A percentile compares a stretch with the other conserved stretches of the same genome.
Conservation (phyloP, 768 basidiomycete species). For the Mycena polygramma region DNA sequence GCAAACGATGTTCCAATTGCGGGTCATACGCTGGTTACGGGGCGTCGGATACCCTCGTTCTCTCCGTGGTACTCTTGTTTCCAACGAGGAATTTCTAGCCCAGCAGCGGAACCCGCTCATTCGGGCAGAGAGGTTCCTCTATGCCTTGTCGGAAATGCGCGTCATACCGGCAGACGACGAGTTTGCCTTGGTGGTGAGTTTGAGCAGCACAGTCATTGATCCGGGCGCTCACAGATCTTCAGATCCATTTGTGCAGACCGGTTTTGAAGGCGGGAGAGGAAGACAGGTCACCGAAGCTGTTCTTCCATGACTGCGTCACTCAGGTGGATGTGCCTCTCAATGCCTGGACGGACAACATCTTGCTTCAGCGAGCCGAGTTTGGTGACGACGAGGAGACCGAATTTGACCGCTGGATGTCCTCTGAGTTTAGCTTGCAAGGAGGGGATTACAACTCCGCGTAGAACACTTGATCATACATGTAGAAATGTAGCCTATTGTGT, state of each 20-base stretch:
- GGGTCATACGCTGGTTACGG: conserved; percentile 4
- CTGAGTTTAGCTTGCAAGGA: not conserved
- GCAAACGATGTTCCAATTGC: not conserved
- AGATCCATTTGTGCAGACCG: too few relatives aligned
- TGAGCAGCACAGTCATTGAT: not conserved
- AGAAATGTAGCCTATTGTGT: too few relatives aligned
- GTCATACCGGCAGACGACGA: not conserved
- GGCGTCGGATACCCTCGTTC: not conserved
- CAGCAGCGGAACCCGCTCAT: not conserved
- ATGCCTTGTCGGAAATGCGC: not conserved
- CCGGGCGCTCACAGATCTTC: too few relatives aligned
- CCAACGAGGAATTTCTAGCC: not conserved
- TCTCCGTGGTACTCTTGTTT: not conserved
- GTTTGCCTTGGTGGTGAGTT: not conserved
- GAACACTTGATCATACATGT: too few relatives aligned
- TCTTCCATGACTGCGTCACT: conserved; percentile 2
- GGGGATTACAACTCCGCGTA: not conserved
- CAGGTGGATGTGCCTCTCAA: not conserved
- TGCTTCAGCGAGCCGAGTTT: conserved; percentile 8
- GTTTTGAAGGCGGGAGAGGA: not conserved
- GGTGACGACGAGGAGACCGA: conserved; percentile 2
- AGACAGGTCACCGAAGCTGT: not conserved
- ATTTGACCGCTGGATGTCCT: conserved; percentile 16
- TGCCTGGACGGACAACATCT: conserved; percentile 3
- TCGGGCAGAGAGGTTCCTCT: not conserved